A percentile compares a stretch with the other conserved stretches of the same genome.
phyloP scores from a whole-genome alignment of 768 basidiomycete species.

The Tubosaeta sp. region DNA sequence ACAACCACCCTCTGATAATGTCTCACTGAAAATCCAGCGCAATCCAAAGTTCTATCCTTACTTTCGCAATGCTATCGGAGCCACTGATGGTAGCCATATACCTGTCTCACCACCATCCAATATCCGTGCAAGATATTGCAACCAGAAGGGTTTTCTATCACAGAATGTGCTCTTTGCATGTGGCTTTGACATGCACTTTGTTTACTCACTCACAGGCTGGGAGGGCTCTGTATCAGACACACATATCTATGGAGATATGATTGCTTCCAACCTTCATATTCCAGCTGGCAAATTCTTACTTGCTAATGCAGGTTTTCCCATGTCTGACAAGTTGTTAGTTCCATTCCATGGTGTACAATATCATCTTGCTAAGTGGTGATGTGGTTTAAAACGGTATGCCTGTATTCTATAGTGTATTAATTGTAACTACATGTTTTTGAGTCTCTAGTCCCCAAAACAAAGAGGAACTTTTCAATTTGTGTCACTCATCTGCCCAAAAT shows the following conservation, averaged over 20 bases:
- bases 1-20: slow-evolving; percentile 8
- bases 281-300: slow-evolving; percentile 1
- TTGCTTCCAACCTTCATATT: neutral
- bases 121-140: too few species aligned
- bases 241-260: too few species aligned
- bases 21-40: too few species aligned
- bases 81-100: too few species aligned
- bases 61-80: too few species aligned
- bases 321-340: slow-evolving; percentile 27
- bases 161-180: too few species aligned
- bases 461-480: neutral
- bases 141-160: too few species aligned
- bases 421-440: neutral
- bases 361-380: neutral
- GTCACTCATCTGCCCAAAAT: neutral
- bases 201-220: too few species aligned
- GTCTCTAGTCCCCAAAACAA: neutral
- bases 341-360: slow-evolving; percentile 34
- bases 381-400: neutral
- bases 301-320: slow-evolving; percentile 6
- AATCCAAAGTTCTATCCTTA: too few species aligned
- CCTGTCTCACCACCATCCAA: too few species aligned
- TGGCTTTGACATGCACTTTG: too few species aligned
- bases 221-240: too few species aligned
- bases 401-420: neutral